Evolutionary conservation across 2,329 filamentous ascomycete species (phyloP).

Genomic region (Colletotrichum lindemuthianum): DNA sequence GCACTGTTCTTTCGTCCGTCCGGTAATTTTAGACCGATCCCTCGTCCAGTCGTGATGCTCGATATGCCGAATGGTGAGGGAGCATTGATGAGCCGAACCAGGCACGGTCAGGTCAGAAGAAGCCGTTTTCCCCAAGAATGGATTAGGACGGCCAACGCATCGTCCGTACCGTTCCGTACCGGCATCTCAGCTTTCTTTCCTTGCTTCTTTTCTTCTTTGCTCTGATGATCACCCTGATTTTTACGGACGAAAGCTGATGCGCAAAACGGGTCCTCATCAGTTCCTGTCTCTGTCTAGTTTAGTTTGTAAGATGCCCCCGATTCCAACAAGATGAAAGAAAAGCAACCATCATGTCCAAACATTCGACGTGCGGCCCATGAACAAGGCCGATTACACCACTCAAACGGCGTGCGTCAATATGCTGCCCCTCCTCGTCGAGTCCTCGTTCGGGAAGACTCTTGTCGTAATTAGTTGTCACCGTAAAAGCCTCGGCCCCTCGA

Average conservation of each 20-base stretch:
- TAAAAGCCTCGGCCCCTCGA: constrained; percentile 2
- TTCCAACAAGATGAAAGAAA: constrained; percentile 5
- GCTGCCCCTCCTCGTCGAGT: not conserved
- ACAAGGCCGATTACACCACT: constrained; percentile 7
- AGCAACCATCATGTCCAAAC: constrained; percentile 22
- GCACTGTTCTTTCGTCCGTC: constrained; percentile 25
- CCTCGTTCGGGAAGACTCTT: not conserved
- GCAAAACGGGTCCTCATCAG: not conserved
- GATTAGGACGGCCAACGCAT: constrained; percentile 24
- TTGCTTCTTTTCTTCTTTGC: not conserved
- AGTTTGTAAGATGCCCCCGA: not conserved
- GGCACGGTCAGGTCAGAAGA: constrained; percentile 13
- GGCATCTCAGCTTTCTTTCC: not conserved
- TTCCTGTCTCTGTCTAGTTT: constrained; percentile 10
- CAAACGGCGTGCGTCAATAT: not conserved
- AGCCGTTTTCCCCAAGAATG: not conserved
- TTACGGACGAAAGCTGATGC: constrained; percentile 16
- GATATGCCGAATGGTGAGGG: constrained; percentile 12
- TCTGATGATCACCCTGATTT: no score
- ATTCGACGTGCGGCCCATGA: constrained; percentile 23
- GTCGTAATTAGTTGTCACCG: not conserved
- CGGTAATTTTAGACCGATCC: constrained; percentile 29
- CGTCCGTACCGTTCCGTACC: constrained; percentile 8
- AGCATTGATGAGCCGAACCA: constrained; percentile 29
- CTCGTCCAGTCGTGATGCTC: constrained; percentile 29